Percentiles rank a stretch among this genome's conserved stretches.
These are phyloP conservation scores for Jatropha curcas DNA, from an alignment of 345 rosid species.

Conservation along the genomic window DNA sequence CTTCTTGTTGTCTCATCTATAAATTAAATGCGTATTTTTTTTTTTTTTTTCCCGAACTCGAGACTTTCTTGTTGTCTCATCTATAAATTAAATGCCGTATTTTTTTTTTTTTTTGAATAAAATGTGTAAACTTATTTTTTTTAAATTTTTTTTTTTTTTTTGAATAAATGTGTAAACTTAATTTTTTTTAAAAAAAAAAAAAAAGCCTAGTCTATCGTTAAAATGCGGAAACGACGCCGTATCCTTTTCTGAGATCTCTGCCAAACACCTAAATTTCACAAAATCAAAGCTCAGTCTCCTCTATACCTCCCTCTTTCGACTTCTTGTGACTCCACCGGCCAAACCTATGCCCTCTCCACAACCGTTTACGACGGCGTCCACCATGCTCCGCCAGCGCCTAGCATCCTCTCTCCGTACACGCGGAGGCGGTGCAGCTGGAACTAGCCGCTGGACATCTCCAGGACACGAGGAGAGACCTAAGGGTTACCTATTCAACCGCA, in stretches of 20 bases:
- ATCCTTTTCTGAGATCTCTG: background rate
- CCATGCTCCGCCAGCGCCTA: conserved; percentile 68
- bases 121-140: too few species aligned
- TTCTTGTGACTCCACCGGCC: background rate
- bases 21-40: too few species aligned
- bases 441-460: conserved; percentile 77
- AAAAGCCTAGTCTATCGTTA: too few species aligned
- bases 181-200: too few species aligned
- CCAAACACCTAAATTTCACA: background rate
- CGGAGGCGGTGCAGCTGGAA: conserved; percentile 42
- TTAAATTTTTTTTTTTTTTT: too few species aligned
- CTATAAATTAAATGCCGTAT: too few species aligned
- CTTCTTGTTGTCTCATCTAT: too few species aligned
- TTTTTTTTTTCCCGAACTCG: too few species aligned
- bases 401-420: conserved; percentile 46
- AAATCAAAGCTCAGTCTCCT: background rate
- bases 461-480: conserved; percentile 95
- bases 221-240: conserved; percentile 32
- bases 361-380: conserved; percentile 34
- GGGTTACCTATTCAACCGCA: conserved; percentile 80
- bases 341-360: conserved; percentile 9
- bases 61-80: too few species aligned
- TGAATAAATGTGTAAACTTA: too few species aligned
- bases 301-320: background rate
- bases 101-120: too few species aligned